A percentile compares a stretch with the other conserved stretches of the same genome.
phyloP scores from a whole-genome alignment of 148 eudicot genomes.

The Camellia japonica region DNA sequence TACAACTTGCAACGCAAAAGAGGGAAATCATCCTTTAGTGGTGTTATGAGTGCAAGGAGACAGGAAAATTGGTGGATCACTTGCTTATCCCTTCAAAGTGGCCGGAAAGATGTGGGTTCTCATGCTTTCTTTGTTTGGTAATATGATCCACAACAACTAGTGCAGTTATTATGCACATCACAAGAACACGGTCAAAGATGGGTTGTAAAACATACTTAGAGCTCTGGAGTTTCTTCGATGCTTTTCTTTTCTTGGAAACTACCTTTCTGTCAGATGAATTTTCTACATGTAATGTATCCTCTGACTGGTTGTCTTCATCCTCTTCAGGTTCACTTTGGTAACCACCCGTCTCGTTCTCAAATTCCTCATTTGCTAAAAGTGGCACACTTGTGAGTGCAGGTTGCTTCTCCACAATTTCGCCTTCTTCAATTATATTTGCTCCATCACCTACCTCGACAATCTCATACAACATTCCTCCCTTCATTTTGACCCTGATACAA shows the following conservation, averaged over 20 bases:
- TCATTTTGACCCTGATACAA: conserved; percentile 58
- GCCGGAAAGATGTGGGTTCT: not conserved
- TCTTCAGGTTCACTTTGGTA: conserved; percentile 46
- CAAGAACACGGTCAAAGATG: not conserved
- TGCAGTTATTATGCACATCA: not conserved
- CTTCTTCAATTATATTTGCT: conserved; percentile 27
- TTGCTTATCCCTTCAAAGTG: not conserved
- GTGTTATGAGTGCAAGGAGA: conserved; percentile 2
- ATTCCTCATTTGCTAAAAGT: conserved; percentile 65
- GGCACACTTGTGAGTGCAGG: conserved; percentile 32
- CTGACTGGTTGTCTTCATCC: conserved; percentile 33
- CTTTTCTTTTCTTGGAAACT: conserved; percentile 65
- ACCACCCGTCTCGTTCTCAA: conserved; percentile 56
- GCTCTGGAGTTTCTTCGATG: conserved; percentile 39
- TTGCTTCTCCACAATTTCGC: conserved; percentile 38
- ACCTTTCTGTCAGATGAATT: conserved; percentile 23
- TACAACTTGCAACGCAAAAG: not conserved
- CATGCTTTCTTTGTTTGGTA: not conserved
- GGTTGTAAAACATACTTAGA: conserved; percentile 40
- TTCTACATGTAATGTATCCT: conserved; percentile 23
- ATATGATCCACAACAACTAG: not conserved
- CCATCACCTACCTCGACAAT: conserved; percentile 26
- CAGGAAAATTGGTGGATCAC: not conserved
- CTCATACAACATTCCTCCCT: conserved; percentile 27
- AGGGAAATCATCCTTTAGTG: not conserved